Percentiles rank a stretch among this genome's conserved stretches.
Conservation (phyloP, 495 filamentous ascomycete species). For the Daldinia bambusicola region DNA sequence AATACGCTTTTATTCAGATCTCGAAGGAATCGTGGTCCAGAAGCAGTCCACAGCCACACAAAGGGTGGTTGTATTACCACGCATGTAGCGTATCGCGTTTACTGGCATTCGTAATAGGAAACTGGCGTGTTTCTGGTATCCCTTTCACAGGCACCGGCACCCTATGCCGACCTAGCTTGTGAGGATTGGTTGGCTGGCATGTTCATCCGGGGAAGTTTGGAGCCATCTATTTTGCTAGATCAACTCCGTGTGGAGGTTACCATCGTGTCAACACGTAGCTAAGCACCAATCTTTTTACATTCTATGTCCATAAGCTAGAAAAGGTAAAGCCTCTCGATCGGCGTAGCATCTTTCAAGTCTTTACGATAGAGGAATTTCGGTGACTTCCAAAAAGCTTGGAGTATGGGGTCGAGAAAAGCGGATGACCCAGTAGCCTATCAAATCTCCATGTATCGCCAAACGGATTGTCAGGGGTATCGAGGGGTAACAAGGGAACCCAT, state of each 20-base stretch:
- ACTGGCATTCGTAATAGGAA: slow-evolving; percentile 26
- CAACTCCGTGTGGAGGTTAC: not conserved
- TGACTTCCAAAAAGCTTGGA: slow-evolving; percentile 5
- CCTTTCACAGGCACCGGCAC: slow-evolving; percentile 11
- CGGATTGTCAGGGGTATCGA: slow-evolving; percentile 36
- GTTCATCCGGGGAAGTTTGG: not conserved
- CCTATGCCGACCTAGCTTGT: slow-evolving; percentile 1
- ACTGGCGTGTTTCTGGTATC: slow-evolving; percentile 10
- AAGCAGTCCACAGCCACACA: slow-evolving; percentile 20
- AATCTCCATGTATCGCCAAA: slow-evolving; percentile 1
- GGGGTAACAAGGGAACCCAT: slow-evolving; percentile 1
- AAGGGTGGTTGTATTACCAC: slow-evolving; percentile 16
- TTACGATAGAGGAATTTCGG: slow-evolving; percentile 13
- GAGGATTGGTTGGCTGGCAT: slow-evolving; percentile 29
- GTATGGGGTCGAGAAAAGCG: slow-evolving; percentile 11
- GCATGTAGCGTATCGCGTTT: slow-evolving; percentile 25
- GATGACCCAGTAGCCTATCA: not conserved
- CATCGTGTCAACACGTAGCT: too few relatives aligned
- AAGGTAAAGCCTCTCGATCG: slow-evolving; percentile 11
- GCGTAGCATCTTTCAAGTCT: slow-evolving; percentile 4
- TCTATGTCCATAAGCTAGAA: slow-evolving; percentile 14
- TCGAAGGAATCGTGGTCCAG: slow-evolving; percentile 18
- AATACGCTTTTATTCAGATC: slow-evolving; percentile 31
- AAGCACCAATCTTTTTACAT: slow-evolving; percentile 6
- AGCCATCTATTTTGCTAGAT: slow-evolving; percentile 6